These are phyloP conservation scores for Tricholoma terreum DNA, from an alignment of 768 basidiomycete species.

Conservation along the genomic window DNA sequence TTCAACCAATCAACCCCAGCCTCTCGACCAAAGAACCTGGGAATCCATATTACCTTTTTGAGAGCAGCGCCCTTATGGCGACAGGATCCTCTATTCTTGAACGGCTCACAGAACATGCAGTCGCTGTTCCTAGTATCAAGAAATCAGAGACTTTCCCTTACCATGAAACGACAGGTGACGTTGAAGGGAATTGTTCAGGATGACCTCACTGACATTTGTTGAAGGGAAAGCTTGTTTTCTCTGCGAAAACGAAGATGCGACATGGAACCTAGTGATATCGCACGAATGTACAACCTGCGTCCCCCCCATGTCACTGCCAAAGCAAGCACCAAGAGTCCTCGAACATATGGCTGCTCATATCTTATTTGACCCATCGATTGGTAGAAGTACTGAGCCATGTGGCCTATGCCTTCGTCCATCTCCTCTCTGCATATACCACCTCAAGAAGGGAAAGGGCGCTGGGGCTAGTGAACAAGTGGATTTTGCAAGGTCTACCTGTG, in stretches of 20 bases:
- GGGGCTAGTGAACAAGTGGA: constrained; percentile 14
- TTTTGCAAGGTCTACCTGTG: constrained; percentile 12
- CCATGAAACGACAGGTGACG: not conserved
- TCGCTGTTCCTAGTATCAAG: not conserved
- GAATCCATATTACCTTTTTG: not conserved
- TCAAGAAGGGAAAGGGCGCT: constrained; percentile 21
- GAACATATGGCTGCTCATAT: constrained; percentile 28
- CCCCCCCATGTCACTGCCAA: constrained; percentile 8
- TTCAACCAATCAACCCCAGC: not conserved
- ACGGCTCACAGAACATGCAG: not conserved
- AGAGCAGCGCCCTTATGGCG: not conserved
- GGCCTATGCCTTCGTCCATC: no score
- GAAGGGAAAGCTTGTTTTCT: not conserved
- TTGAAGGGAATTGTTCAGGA: not conserved
- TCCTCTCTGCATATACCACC: constrained; percentile 17
- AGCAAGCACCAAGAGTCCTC: constrained; percentile 19
- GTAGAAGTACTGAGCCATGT: constrained; percentile 16
- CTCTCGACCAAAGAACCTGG: not conserved
- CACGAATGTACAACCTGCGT: constrained; percentile 3
- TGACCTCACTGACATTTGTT: not conserved
- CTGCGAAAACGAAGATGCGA: no score
- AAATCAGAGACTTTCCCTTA: not conserved
- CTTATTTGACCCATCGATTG: constrained; percentile 18
- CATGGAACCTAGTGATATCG: no score
- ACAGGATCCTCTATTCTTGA: not conserved